Evolutionary conservation across 805 yeast species (phyloP), one percentile per base, ranked within the genome.

Genomic region (Ogataea methylovora): DNA sequence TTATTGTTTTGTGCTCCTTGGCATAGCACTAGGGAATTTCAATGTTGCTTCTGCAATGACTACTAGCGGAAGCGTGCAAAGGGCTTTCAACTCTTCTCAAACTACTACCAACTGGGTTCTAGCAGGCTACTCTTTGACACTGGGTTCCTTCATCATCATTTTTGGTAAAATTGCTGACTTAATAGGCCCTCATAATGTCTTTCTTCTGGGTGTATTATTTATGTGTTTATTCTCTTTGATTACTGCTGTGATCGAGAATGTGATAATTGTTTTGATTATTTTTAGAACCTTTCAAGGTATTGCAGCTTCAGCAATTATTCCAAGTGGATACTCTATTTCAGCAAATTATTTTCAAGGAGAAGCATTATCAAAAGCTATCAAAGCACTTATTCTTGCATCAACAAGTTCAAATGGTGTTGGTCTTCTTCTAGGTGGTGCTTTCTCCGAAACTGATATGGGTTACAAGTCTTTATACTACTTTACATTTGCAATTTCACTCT

Each of bases 241-340:
- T 4, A 42, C 54, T 40, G 72, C 68, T 0, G 41, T 55, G 5
- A 57, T 66, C 29, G 52, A 36, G 18, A 52, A 53, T 13, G 49
- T 59, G 11, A 35, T 64, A 27, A 55, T 42, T 29, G 65, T 51
- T 1, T 44, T 68, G 32, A 61, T 66, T 33, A 58, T 67, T 0
- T 56, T 69, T 33, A 51, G 73, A 41, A 69, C 71, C 2, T 33
- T 69, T 1, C 73, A 67, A 42, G 73, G 73, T 10, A 43, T 66
- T 6, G 55, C 62, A 13, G 73, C 63, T 2, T 60, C 72, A 1
- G 54, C 61, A 5, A 37, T 63, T 8, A 48, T 69, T 13, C 73
- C 73, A 2, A 40, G 45, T 25, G 38, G 43, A 2, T 32, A 41
- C 34, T 47, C 48, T 1, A 13, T 53, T 5, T 39, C 46, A 6